A percentile compares a stretch with the other conserved stretches of the same genome.
phyloP scores from a whole-genome alignment of 768 basidiomycete genomes.

The Boletus coccyginus region DNA sequence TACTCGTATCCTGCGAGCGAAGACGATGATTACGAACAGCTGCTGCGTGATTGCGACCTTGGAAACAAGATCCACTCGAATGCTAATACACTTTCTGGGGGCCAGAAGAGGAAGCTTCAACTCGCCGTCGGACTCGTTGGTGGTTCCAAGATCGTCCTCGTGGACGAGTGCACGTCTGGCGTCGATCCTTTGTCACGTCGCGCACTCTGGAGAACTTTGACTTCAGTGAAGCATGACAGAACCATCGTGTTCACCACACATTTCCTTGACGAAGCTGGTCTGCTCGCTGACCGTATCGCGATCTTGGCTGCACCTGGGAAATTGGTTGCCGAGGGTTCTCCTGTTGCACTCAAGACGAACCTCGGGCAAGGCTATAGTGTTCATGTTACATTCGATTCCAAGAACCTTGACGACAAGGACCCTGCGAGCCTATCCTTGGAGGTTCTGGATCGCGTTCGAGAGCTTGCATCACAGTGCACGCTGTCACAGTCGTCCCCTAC shows the following conservation, averaged over 20 bases:
- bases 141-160: constrained; percentile 65
- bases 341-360: constrained; percentile 68
- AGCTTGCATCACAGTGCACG: constrained; percentile 45
- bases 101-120: constrained; percentile 81
- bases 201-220: constrained; percentile 74
- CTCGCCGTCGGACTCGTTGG: constrained; percentile 78
- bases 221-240: constrained; percentile 59
- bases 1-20: constrained; percentile 39
- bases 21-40: constrained; percentile 59
- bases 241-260: constrained; percentile 80
- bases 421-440: constrained; percentile 16
- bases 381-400: constrained; percentile 46
- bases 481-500: constrained; percentile 41
- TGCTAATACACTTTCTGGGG: constrained; percentile 67
- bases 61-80: constrained; percentile 66
- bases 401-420: constrained; percentile 31
- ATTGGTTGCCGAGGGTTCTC: constrained; percentile 69
- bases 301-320: constrained; percentile 75
- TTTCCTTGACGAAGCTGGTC: constrained; percentile 78
- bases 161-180: constrained; percentile 74
- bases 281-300: constrained; percentile 73
- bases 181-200: constrained; percentile 79
- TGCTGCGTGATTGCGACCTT: constrained; percentile 71
- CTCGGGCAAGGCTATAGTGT: constrained; percentile 73
- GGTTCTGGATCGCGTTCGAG: constrained; percentile 42